Conservation (phyloP, 768 basidiomycete genomes). For the Lenzites betulinus region DNA sequence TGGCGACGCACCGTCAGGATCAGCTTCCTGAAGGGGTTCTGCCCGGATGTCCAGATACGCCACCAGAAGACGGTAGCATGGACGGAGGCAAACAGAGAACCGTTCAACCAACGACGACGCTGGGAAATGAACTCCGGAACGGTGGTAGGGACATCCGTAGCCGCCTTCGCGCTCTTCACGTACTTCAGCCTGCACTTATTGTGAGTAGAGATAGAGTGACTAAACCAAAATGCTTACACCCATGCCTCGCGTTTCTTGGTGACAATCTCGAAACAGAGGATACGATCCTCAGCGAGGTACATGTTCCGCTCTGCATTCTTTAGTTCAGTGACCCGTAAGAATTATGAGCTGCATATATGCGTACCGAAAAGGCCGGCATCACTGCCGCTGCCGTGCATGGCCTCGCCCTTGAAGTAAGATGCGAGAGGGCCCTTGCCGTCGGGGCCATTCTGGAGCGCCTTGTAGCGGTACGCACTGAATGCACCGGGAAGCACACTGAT, state of each 20-base stretch:
- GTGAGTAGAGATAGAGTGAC: not conserved
- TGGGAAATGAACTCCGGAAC: conserved; percentile 96
- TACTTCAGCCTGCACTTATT: conserved; percentile 62
- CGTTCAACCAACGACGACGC: conserved; percentile 85
- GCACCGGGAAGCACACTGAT: conserved; percentile 90
- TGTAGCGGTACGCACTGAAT: conserved; percentile 91
- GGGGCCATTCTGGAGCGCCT: conserved; percentile 81
- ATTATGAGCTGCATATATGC: not conserved
- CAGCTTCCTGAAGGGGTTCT: conserved; percentile 83
- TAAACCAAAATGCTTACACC: conserved; percentile 55
- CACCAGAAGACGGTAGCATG: conserved; percentile 90
- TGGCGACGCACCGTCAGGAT: conserved; percentile 50
- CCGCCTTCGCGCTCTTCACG: conserved; percentile 91
- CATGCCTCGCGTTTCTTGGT: conserved; percentile 85
- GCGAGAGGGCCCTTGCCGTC: conserved; percentile 89
- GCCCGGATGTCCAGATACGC: conserved; percentile 90
- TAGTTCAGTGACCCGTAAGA: not conserved
- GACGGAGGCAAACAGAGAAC: conserved; percentile 90
- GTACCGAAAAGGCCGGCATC: conserved; percentile 68
- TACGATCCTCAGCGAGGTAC: conserved; percentile 91
- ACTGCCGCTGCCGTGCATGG: conserved; percentile 67
- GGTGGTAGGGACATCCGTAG: conserved; percentile 93
- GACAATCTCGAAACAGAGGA: conserved; percentile 91
- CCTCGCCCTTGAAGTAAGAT: conserved; percentile 92
- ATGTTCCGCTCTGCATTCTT: conserved; percentile 68